Conservation (phyloP, 2,329 filamentous ascomycete species). For the Xylariaceae sp. region DNA sequence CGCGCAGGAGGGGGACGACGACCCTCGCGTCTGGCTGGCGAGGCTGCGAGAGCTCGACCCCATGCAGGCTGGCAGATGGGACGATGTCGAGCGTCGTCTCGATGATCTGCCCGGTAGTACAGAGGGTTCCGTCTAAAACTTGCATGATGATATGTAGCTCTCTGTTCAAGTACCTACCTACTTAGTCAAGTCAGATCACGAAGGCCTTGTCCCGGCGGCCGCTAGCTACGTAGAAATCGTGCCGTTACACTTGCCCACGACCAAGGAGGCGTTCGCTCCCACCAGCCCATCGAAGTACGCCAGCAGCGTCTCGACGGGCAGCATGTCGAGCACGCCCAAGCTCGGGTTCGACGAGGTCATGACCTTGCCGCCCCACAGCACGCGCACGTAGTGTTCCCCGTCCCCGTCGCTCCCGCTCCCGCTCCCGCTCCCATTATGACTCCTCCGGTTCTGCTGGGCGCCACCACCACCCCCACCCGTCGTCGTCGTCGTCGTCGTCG, state of each 20-base stretch:
- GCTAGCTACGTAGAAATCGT: conserved; percentile 13
- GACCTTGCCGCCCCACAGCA: conserved; percentile 63
- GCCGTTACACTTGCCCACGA: conserved; percentile 29
- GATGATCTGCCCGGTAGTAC: too few species aligned
- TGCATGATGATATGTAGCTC: too few species aligned
- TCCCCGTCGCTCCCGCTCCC: conserved; percentile 7
- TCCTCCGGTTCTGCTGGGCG: not conserved
- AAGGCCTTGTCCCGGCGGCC: too few species aligned
- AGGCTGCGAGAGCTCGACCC: conserved; percentile 65
- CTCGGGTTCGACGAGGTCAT: conserved; percentile 60
- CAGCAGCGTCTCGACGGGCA: conserved; percentile 57
- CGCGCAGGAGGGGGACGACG: conserved; percentile 28
- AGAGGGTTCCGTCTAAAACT: too few species aligned
- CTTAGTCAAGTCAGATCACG: too few species aligned
- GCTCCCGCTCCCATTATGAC: not conserved
- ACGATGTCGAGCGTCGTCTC: conserved; percentile 51
- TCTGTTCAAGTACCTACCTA: too few species aligned
- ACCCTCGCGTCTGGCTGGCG: conserved; percentile 51
- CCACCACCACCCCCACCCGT: too few species aligned
- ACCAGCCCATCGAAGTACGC: conserved; percentile 66
- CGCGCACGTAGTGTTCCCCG: conserved; percentile 47
- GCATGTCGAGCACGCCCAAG: conserved; percentile 63
- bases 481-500: not conserved
- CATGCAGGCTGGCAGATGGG: conserved; percentile 67
- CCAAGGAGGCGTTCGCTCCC: conserved; percentile 40